Percentiles rank a stretch among this genome's conserved stretches.
Evolutionary conservation across 75 land plant genomes (phyloP).

Genomic region (Sequoia sempervirens): DNA sequence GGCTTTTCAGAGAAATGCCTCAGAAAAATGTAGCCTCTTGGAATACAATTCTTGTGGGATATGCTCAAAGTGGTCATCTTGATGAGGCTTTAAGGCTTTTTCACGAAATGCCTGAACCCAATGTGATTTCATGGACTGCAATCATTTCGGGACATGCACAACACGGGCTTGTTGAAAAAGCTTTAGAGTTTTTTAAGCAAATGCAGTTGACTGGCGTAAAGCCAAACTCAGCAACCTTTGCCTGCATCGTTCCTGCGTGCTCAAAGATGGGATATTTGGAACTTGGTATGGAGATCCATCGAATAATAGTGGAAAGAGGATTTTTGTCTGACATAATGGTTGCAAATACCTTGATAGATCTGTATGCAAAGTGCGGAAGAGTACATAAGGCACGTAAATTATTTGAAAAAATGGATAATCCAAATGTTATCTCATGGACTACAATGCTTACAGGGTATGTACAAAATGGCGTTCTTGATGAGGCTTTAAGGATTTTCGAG

Average conservation of each 20-base stretch:
- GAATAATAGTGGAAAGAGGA: background rate
- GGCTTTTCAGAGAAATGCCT: background rate
- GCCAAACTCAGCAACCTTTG: background rate
- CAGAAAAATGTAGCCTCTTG: background rate
- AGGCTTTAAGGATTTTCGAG: background rate
- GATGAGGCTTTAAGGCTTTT: background rate
- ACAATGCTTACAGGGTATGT: constrained; percentile 7
- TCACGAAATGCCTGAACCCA: background rate
- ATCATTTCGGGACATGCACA: constrained; percentile 14
- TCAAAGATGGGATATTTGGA: background rate
- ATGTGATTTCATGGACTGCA: constrained; percentile 12
- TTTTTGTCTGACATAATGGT: background rate
- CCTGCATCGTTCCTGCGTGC: background rate
- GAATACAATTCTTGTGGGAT: background rate
- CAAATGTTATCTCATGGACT: constrained; percentile 12
- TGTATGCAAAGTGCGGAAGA: constrained; percentile 20
- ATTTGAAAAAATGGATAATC: constrained; percentile 3
- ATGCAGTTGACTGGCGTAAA: constrained; percentile 3
- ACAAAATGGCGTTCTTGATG: background rate
- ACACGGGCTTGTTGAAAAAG: background rate
- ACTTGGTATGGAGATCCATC: constrained; percentile 7
- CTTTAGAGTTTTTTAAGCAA: background rate
- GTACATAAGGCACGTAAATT: background rate
- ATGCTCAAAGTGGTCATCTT: background rate
- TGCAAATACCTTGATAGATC: constrained; percentile 7